A percentile compares a stretch with the other conserved stretches of the same genome.
phyloP scores from a whole-genome alignment of 495 filamentous ascomycete genomes.

The Trichocladium uniseriatum region DNA sequence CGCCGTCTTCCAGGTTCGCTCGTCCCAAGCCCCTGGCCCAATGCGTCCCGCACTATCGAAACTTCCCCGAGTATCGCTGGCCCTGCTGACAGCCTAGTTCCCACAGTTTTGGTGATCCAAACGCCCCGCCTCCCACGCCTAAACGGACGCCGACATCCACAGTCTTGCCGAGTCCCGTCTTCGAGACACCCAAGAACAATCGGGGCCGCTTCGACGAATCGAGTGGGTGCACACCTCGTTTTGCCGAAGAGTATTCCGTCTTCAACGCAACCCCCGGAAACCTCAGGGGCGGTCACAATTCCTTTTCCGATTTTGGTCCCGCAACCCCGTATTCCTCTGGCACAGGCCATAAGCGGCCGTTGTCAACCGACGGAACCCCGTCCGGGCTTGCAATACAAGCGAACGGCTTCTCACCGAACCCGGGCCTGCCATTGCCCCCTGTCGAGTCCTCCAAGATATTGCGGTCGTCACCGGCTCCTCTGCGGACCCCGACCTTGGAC shows the following conservation, averaged over 20 bases:
- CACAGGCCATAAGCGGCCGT: conserved; percentile 30
- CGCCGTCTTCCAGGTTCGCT: conserved; percentile 60
- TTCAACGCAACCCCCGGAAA: conserved; percentile 48
- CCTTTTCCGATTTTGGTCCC: conserved; percentile 34
- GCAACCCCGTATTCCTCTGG: conserved; percentile 23
- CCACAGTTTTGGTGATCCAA: conserved; percentile 66
- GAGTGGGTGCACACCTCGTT: conserved; percentile 44
- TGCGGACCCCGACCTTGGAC: conserved; percentile 28
- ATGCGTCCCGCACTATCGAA: conserved; percentile 5
- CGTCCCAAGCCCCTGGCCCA: conserved; percentile 1
- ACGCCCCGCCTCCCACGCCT: conserved; percentile 69
- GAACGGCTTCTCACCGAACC: conserved; percentile 48
- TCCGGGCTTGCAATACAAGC: conserved; percentile 47
- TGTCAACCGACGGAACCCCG: conserved; percentile 32
- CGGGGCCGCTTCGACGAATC: conserved; percentile 39
- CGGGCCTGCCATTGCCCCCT: conserved; percentile 43
- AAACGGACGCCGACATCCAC: conserved; percentile 62
- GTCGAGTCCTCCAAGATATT: conserved; percentile 50
- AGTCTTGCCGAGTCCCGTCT: conserved; percentile 51
- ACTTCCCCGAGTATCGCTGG: conserved; percentile 16
- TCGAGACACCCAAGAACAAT: conserved; percentile 55
- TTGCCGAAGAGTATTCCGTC: conserved; percentile 50
- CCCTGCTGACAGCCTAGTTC: conserved; percentile 20
- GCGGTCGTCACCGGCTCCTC: conserved; percentile 46
- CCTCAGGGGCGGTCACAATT: conserved; percentile 32